These are phyloP conservation scores for Rhexocercosporidium sp. DNA, from an alignment of 2,329 filamentous ascomycete genomes.

Conservation along the genomic window DNA sequence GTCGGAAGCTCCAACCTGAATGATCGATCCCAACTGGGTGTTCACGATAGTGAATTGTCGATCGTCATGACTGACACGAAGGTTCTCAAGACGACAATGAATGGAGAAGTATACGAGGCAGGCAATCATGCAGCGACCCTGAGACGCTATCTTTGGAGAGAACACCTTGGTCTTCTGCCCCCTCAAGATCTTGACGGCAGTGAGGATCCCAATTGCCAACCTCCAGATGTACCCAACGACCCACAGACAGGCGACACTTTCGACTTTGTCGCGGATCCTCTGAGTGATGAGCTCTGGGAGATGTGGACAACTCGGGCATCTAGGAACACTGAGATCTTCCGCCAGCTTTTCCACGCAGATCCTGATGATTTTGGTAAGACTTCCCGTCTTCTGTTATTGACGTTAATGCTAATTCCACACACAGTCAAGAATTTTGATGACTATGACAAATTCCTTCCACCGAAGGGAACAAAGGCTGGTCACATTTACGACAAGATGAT, in stretches of 20 bases:
- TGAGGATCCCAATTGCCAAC: conserved; percentile 74
- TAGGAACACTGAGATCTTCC: conserved; percentile 75
- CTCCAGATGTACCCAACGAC: conserved; percentile 73
- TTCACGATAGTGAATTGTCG: conserved; percentile 89
- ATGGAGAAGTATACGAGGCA: conserved; percentile 76
- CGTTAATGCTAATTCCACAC: not conserved
- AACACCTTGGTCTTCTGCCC: conserved; percentile 83
- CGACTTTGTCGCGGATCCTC: conserved; percentile 72
- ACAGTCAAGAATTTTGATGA: conserved; percentile 85
- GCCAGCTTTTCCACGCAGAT: conserved; percentile 85
- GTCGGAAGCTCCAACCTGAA: conserved; percentile 92
- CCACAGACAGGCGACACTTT: conserved; percentile 65
- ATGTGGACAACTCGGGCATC: conserved; percentile 73
- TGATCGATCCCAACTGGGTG: conserved; percentile 84
- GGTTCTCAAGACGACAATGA: conserved; percentile 74
- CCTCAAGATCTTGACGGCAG: conserved; percentile 72
- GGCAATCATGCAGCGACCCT: conserved; percentile 84
- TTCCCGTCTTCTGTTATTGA: conserved; percentile 19
- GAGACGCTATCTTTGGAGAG: conserved; percentile 83
- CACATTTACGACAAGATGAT: conserved; percentile 85
- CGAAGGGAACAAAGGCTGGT: conserved; percentile 75
- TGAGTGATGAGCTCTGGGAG: conserved; percentile 69
- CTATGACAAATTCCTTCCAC: conserved; percentile 79
- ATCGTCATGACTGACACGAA: conserved; percentile 88
- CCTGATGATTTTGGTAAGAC: conserved; percentile 81